phyloP scores from a whole-genome alignment of 768 basidiomycete species.

The Boletus tylopilopsis region DNA sequence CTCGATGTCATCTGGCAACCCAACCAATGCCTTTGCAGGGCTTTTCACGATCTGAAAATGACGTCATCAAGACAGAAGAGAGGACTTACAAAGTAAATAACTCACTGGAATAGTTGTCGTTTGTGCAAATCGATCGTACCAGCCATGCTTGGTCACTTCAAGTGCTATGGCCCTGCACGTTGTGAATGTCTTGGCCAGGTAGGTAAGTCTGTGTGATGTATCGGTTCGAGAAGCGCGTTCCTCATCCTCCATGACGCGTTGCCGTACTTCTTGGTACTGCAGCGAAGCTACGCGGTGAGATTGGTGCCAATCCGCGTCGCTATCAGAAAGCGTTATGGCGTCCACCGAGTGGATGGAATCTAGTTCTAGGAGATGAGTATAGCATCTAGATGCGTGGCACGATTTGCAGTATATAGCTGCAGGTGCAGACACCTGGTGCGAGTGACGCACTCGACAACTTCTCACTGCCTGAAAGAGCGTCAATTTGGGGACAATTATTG shows the following conservation, averaged over 20 bases:
- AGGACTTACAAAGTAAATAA: background rate
- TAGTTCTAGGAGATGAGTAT: constrained; percentile 32
- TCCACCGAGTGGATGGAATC: constrained; percentile 37
- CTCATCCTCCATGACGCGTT: constrained; percentile 30
- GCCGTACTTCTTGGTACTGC: constrained; percentile 13
- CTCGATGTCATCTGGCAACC: constrained; percentile 8
- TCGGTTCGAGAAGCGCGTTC: constrained; percentile 34
- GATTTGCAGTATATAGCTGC: constrained; percentile 32
- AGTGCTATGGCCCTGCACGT: constrained; percentile 46
- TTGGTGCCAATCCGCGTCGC: constrained; percentile 33
- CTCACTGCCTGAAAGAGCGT: constrained; percentile 9
- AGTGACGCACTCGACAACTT: constrained; percentile 20
- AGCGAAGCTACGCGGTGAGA: constrained; percentile 23
- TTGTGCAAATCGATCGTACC: constrained; percentile 50
- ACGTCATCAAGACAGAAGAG: background rate
- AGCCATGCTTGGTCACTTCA: constrained; percentile 45
- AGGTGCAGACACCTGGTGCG: constrained; percentile 16
- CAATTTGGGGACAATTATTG: background rate
- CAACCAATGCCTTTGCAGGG: constrained; percentile 10
- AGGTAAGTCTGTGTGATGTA: constrained; percentile 35
- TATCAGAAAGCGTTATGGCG: constrained; percentile 26
- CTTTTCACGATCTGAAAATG: constrained; percentile 16
- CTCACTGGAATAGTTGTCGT: constrained; percentile 23
- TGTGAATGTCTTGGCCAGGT: constrained; percentile 46
- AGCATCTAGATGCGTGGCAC: constrained; percentile 38